Base-by-base conservation (phyloP, 768 basidiomycete species). In the Suillus lakei region DNA sequence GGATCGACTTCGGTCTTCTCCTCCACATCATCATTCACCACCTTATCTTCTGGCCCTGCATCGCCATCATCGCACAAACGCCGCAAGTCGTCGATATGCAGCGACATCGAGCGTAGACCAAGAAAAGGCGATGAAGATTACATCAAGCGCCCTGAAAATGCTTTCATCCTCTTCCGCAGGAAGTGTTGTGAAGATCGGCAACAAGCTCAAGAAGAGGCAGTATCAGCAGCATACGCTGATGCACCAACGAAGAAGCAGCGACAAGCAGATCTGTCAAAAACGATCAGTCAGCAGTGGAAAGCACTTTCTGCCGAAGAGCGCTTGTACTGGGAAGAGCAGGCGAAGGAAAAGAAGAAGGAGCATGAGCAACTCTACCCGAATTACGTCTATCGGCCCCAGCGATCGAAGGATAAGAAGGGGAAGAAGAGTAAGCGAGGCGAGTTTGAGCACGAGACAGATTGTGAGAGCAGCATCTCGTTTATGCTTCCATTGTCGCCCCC, bases 211-310 rank as follows among this genome's bases (percentile, higher is more conserved):
- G 86, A 85, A 58, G 86, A 86, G 60, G 83, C 79, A 4, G 78
- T 75, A 7, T 71, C 76, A 21, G 65, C 64, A 0, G 55, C 72
- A 9, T 64, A 62, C 30, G 30, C 51, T 28, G 72, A 73, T 48
- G 70, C 77, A 2, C 82, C 85, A 5, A 75, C 84, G 16, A 92
- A 91, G 86, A 91, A 91, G 75, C 88, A 90, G 75, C 86, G 90
- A 55, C 88, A 88, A 76, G 88, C 91, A 10, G 90, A 92, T 80
- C 85, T 93, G 48, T 91, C 90, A 48, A 93, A 93, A 82, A 88
- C 87, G 36, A 92, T 93, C 78, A 90, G 88, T 71, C 88, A 89
- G 79, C 88, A 91, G 78, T 93, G 91, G 91, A 91, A 91, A 78
- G 75, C 82, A 32, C 84, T 93, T 61, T 72, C 86, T 15, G 58